Conservation (phyloP, 1,284 basidiomycete genomes). For the Abortiporus biennis region DNA sequence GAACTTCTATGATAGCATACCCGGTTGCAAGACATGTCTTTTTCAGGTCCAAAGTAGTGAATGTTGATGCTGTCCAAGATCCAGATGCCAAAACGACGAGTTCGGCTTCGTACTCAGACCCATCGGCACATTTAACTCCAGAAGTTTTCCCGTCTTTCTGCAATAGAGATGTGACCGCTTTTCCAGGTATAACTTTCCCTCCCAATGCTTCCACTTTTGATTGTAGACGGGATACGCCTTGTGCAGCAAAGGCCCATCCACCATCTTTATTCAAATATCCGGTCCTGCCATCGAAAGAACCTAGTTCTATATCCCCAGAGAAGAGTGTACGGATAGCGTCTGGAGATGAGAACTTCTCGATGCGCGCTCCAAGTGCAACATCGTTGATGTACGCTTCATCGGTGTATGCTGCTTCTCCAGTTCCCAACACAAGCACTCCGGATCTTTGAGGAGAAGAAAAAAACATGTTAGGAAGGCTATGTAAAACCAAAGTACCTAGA, state of each 20-base stretch:
- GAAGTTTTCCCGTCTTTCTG: slow-evolving; percentile 37
- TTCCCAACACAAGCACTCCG: slow-evolving; percentile 53
- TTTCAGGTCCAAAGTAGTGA: slow-evolving; percentile 52
- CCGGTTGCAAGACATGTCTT: slow-evolving; percentile 60
- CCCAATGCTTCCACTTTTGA: slow-evolving; percentile 52
- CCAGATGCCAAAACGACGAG: slow-evolving; percentile 70
- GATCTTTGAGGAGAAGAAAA: slow-evolving; percentile 33
- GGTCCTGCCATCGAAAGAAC: slow-evolving; percentile 27
- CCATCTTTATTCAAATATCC: slow-evolving; percentile 75
- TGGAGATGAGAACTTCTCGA: slow-evolving; percentile 33
- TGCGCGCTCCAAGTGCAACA: slow-evolving; percentile 40
- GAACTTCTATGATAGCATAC: slow-evolving; percentile 38
- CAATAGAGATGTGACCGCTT: slow-evolving; percentile 46
- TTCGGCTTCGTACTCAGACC: slow-evolving; percentile 46
- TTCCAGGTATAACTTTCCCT: slow-evolving; percentile 54
- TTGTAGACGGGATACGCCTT: slow-evolving; percentile 58
- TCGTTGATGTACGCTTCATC: slow-evolving; percentile 56
- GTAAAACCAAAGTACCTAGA: background rate
- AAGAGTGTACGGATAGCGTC: slow-evolving; percentile 40
- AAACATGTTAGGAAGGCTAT: background rate
- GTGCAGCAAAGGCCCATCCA: slow-evolving; percentile 82
- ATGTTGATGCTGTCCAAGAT: slow-evolving; percentile 79
- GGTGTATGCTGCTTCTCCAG: slow-evolving; percentile 32
- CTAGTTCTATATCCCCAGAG: slow-evolving; percentile 29
- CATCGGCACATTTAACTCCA: slow-evolving; percentile 53